phyloP scores from a whole-genome alignment of 2,329 filamentous ascomycete genomes.

The Aspergillus sp. region DNA sequence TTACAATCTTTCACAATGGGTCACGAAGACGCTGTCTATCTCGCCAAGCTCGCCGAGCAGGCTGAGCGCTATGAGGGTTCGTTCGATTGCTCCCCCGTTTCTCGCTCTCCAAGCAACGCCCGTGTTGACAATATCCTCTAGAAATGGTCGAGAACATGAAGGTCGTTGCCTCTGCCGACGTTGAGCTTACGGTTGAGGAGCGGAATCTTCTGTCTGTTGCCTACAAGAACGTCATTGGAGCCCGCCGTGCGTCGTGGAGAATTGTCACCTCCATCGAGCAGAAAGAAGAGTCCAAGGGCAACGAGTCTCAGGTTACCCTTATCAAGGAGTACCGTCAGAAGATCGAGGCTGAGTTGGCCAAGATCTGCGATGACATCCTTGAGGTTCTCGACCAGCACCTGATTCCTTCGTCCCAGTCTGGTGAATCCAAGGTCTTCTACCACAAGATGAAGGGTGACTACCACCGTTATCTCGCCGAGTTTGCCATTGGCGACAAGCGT shows the following conservation, averaged over 20 bases:
- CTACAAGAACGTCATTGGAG: conserved; percentile 99
- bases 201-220: conserved; percentile 94
- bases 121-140: conserved; percentile 38
- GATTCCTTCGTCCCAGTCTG: conserved; percentile 87
- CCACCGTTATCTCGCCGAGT: conserved; percentile 97
- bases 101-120: neutral
- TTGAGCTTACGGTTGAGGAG: conserved; percentile 83
- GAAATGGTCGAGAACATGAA: conserved; percentile 99
- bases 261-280: conserved; percentile 98
- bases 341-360: conserved; percentile 93
- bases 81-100: conserved; percentile 25
- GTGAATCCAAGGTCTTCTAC: conserved; percentile 99
- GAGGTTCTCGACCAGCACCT: conserved; percentile 90
- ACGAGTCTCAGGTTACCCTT: conserved; percentile 76
- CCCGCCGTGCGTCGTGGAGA: conserved; percentile 94
- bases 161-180: conserved; percentile 83
- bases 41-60: conserved; percentile 99
- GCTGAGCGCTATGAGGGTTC: conserved; percentile 99
- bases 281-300: conserved; percentile 99
- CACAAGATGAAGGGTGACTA: conserved; percentile 99
- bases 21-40: conserved; percentile 98
- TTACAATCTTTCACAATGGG: conserved; percentile 66
- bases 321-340: conserved; percentile 99
- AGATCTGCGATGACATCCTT: conserved; percentile 96
- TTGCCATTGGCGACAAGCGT: conserved; percentile 88